Evolutionary conservation across 495 filamentous ascomycete species (phyloP).

Genomic region (Hyaloscypha variabilis): DNA sequence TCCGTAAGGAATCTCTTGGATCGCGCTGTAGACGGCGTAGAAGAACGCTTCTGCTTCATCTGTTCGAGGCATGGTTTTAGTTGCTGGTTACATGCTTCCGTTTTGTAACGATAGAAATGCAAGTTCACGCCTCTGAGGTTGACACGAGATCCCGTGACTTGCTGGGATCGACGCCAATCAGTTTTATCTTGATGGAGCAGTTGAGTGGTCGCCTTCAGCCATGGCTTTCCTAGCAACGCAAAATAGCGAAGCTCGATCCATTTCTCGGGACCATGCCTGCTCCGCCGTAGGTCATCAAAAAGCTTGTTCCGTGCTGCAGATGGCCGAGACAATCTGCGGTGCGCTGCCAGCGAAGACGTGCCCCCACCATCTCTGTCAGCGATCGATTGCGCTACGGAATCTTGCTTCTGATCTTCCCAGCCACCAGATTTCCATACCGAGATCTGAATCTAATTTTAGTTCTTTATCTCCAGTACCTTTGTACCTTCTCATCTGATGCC

Average conservation of each 20-base stretch:
- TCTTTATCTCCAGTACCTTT: not conserved
- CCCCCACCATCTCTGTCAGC: not conserved
- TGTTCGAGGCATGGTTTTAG: constrained; percentile 63
- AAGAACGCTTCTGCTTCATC: constrained; percentile 88
- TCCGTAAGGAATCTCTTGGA: constrained; percentile 82
- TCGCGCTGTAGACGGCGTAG: constrained; percentile 77
- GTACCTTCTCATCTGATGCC: not conserved
- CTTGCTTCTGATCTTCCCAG: constrained; percentile 7
- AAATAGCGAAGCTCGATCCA: not conserved
- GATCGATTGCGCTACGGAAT: not conserved
- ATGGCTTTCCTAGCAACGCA: not conserved
- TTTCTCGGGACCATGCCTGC: not conserved
- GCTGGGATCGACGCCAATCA: not conserved
- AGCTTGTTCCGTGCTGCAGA: not conserved
- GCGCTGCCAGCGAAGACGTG: not conserved
- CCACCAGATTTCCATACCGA: constrained; percentile 2
- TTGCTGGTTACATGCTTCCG: not conserved
- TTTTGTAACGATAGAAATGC: not conserved
- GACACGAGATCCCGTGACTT: constrained; percentile 1
- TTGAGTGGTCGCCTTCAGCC: not conserved
- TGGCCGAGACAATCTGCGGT: not conserved
- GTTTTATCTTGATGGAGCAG: not conserved
- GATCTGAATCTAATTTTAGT: not conserved
- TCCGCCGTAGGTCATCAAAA: not conserved
- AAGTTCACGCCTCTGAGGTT: not conserved